Conservation (phyloP, 192 early-diverging fungal species). For the Phycomyces nitens region DNA sequence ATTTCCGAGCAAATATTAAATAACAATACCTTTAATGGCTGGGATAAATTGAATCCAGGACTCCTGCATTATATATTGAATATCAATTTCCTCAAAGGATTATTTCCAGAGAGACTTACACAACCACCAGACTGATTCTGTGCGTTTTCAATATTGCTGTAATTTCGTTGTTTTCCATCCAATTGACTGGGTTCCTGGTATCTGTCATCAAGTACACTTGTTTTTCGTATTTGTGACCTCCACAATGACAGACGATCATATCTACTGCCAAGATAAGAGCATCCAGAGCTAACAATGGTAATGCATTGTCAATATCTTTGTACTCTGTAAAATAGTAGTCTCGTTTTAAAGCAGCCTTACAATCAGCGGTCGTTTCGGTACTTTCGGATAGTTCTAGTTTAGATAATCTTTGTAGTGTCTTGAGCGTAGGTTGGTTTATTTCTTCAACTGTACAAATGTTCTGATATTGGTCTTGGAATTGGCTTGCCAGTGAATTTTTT, state of each 20-base stretch:
- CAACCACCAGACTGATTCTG: slow-evolving; percentile 28
- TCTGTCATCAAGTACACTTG: slow-evolving; percentile 66
- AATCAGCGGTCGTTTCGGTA: no score
- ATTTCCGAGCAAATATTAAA: no score
- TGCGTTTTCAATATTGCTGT: slow-evolving; percentile 21
- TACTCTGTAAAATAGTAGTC: no score
- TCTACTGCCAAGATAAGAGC: slow-evolving; percentile 57
- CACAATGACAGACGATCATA: slow-evolving; percentile 52
- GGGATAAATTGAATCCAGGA: neutral
- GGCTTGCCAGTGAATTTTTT: no score
- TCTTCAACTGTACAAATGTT: no score
- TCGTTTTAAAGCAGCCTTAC: no score
- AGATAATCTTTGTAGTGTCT: no score
- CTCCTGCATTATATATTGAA: neutral
- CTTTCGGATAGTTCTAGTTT: no score
- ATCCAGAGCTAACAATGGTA: slow-evolving; percentile 53
- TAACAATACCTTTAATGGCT: neutral
- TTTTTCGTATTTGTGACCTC: slow-evolving; percentile 63
- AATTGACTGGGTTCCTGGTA: slow-evolving; percentile 47
- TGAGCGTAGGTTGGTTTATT: no score
- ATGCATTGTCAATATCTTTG: neutral
- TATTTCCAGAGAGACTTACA: slow-evolving; percentile 16
- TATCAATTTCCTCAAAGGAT: neutral
- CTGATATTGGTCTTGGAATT: no score
- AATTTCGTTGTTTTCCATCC: slow-evolving; percentile 38